Evolutionary conservation across 768 basidiomycete species (phyloP).

Genomic region (Gyrodon lividus): DNA sequence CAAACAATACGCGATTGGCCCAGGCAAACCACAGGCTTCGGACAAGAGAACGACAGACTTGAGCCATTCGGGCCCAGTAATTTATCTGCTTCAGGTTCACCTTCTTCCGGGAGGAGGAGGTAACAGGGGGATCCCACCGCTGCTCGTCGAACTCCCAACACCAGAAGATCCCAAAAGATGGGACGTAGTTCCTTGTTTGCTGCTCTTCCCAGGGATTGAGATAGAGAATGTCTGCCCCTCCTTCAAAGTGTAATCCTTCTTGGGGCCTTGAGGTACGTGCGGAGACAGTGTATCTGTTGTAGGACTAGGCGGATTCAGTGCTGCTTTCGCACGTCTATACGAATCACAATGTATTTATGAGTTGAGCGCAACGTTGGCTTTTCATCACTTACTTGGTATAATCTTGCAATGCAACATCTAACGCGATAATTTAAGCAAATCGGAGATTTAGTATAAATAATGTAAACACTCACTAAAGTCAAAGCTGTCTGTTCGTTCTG

Average conservation of each 20-base stretch:
- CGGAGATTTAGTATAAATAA: not conserved
- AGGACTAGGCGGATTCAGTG: conserved; percentile 51
- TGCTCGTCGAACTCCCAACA: conserved; percentile 23
- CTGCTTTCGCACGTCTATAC: conserved; percentile 60
- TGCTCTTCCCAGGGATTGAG: conserved; percentile 77
- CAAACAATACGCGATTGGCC: too few species aligned
- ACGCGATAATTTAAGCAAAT: conserved; percentile 7
- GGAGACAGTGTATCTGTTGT: conserved; percentile 53
- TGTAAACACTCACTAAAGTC: conserved; percentile 72
- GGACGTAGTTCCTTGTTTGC: conserved; percentile 34
- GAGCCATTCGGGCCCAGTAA: too few species aligned
- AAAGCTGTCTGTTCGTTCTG: conserved; percentile 84
- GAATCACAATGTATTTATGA: not conserved
- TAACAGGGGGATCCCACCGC: conserved; percentile 60
- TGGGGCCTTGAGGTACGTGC: conserved; percentile 71
- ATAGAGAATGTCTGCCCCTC: conserved; percentile 96
- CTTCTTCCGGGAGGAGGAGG: conserved; percentile 77
- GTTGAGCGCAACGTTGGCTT: not conserved
- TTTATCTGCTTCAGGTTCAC: conserved; percentile 36
- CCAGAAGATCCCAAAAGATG: conserved; percentile 40
- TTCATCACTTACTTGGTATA: conserved; percentile 65
- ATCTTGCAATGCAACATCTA: conserved; percentile 84
- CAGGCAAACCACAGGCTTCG: too few species aligned
- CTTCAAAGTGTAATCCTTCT: conserved; percentile 92
- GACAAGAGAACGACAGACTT: too few species aligned